Percentiles rank a stretch among this genome's conserved stretches.
Evolutionary conservation across 345 rosid species (phyloP).

Genomic region (Clausena lansium): DNA sequence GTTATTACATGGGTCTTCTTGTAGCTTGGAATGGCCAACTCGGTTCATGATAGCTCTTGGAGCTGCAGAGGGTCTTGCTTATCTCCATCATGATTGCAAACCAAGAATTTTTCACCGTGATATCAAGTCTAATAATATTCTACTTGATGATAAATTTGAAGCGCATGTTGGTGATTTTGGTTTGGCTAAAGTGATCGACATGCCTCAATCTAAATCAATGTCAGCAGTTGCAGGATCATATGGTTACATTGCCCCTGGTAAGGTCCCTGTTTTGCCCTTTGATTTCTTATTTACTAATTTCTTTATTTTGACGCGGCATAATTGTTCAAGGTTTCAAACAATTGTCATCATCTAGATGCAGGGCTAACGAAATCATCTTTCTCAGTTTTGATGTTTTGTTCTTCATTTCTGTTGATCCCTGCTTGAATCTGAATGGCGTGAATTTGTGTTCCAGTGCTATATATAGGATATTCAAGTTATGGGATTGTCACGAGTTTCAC

Average conservation of each 20-base stretch:
- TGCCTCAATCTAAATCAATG: slow-evolving; percentile 94
- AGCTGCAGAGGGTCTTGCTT: slow-evolving; percentile 94
- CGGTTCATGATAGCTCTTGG: slow-evolving; percentile 87
- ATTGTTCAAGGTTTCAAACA: neutral
- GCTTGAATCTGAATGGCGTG: neutral
- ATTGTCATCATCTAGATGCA: neutral
- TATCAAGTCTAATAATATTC: slow-evolving; percentile 89
- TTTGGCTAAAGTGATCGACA: slow-evolving; percentile 89
- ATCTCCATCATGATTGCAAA: slow-evolving; percentile 92
- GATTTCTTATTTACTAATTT: neutral
- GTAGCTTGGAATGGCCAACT: slow-evolving; percentile 70
- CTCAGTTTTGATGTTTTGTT: neutral
- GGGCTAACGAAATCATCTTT: neutral
- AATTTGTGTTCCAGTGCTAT: neutral
- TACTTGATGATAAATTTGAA: slow-evolving; percentile 83
- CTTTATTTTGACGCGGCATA: neutral
- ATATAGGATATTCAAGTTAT: neutral
- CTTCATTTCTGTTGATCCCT: neutral
- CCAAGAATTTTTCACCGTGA: slow-evolving; percentile 94
- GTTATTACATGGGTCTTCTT: slow-evolving; percentile 63
- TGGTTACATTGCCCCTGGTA: slow-evolving; percentile 99
- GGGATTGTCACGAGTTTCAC: neutral
- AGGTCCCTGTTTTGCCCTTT: slow-evolving; percentile 9
- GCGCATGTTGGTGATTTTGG: slow-evolving; percentile 99
- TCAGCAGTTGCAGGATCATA: slow-evolving; percentile 98